Conservation (phyloP, 2,329 filamentous ascomycete genomes). For the Fusarium nematophilum region DNA sequence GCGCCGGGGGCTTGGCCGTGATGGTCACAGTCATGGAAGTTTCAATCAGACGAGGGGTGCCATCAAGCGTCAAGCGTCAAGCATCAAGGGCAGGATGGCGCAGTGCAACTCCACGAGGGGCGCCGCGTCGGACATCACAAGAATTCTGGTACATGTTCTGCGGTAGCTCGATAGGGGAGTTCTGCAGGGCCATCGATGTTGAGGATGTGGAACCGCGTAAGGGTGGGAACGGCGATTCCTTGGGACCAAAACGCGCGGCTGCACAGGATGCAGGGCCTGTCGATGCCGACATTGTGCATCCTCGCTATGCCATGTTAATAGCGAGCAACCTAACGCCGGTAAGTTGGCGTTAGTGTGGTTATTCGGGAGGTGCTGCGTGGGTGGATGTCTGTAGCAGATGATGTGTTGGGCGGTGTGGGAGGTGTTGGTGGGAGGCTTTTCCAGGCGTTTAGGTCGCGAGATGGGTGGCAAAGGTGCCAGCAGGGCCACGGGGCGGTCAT, state of each 20-base stretch:
- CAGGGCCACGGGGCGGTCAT: conserved; percentile 8
- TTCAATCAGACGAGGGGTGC: conserved; percentile 38
- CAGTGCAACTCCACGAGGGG: conserved; percentile 29
- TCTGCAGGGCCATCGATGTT: conserved; percentile 16
- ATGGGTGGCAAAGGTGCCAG: conserved; percentile 27
- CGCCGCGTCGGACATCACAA: conserved; percentile 16
- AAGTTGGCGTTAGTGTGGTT: conserved; percentile 21
- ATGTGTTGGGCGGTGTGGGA: conserved; percentile 26
- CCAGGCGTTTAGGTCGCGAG: conserved; percentile 2
- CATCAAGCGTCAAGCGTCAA: too few relatives aligned
- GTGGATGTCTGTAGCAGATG: conserved; percentile 9
- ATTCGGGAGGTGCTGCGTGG: conserved; percentile 14
- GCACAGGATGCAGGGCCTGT: conserved; percentile 18
- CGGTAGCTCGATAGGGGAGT: conserved; percentile 24
- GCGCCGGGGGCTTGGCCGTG: conserved; percentile 15
- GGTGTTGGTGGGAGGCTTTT: conserved; percentile 18
- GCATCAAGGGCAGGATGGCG: conserved; percentile 37
- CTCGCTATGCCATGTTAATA: conserved; percentile 12
- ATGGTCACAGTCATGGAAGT: conserved; percentile 19
- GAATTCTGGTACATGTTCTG: too few relatives aligned
- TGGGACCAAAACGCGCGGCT: conserved; percentile 12
- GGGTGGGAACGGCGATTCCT: conserved; percentile 27
- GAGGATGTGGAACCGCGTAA: conserved; percentile 25
- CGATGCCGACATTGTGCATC: conserved; percentile 10
- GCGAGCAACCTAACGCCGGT: conserved; percentile 10